Evolutionary conservation across 179 eudicot genomes (phyloP), one percentile per base, ranked within the genome.

Genomic region (Gypsophila paniculata): DNA sequence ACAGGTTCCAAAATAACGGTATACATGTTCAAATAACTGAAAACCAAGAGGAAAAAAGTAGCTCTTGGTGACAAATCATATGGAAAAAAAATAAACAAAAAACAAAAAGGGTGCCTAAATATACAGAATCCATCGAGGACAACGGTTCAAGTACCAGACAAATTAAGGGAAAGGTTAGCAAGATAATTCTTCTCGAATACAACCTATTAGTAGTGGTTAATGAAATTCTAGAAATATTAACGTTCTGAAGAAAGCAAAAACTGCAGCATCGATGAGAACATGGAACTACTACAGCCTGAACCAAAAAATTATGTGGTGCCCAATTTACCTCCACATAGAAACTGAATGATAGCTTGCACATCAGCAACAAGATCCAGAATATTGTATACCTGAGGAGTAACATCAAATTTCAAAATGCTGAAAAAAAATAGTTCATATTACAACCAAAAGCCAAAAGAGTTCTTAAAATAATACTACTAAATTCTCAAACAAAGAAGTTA

Each of bases 301-400:
- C n/a, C 53, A 29, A 29, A 29, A 42, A 17, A 17, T 36, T 71
- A 55, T 18, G 34, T 64, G 57, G 25, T 59, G 25, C 64, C 68
- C 34, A 72, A 9, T 36, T 71, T 82, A 92, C 99, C 98, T 95
- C 98, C 73, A 95, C 96, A 81, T 87, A 95, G 81, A 84, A 95
- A 83, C 99, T 95, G 86, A 92, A 95, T 71, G 98, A 87, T 39
- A 95, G 85, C 89, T 95, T 95, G 93, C 95, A 78, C 72, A 88
- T 77, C 17, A 95, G 77, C 78, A 95, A 84, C 86, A 87, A 66
- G 78, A 92, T 87, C 99, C 99, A 95, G 79, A 90, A 95, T 36
- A 95, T 74, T 21, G 96, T 86, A 76, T 95, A 95, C 86, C 99
- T 95, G 85, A 72, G 62, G 64, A 75, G 23, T 63, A 71, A 18